Conservation (phyloP, 2,329 filamentous ascomycete species). For the Penicillium sp. region DNA sequence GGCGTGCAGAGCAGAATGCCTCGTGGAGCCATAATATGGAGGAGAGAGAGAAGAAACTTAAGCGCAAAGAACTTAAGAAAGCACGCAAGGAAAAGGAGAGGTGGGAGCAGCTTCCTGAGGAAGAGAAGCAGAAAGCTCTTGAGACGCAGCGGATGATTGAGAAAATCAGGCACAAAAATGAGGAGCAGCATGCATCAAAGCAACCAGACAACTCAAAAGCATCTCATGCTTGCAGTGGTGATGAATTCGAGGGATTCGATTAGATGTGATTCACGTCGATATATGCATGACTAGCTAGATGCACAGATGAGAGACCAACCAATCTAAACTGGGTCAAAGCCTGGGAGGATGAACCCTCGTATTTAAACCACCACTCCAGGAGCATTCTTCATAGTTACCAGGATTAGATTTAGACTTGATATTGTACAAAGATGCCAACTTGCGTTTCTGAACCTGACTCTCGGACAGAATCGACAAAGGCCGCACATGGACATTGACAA, state of each 20-base stretch:
- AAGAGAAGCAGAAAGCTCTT: slow-evolving; percentile 63
- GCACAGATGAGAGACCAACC: no score
- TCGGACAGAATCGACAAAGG: no score
- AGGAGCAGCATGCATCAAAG: slow-evolving; percentile 27
- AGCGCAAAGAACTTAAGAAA: slow-evolving; percentile 65
- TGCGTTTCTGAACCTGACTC: no score
- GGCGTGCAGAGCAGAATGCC: slow-evolving; percentile 59
- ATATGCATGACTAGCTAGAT: no score
- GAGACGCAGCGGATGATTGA: slow-evolving; percentile 67
- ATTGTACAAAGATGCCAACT: no score
- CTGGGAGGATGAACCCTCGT: no score
- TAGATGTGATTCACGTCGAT: slow-evolving; percentile 9
- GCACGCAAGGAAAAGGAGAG: slow-evolving; percentile 65
- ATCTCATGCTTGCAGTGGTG: slow-evolving; percentile 20
- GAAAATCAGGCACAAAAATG: slow-evolving; percentile 62
- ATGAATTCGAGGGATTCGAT: slow-evolving; percentile 63
- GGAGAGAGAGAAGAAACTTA: slow-evolving; percentile 62
- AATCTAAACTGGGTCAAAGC: no score
- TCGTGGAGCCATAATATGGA: slow-evolving; percentile 75
- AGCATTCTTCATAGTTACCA: no score
- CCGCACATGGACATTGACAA: no score
- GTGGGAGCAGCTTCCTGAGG: slow-evolving; percentile 67
- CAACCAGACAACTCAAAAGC: slow-evolving; percentile 22
- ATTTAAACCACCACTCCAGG: no score
- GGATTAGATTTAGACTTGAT: no score